Evolutionary conservation across 1,284 basidiomycete species (phyloP).

Genomic region (Sporisorium exsertum): DNA sequence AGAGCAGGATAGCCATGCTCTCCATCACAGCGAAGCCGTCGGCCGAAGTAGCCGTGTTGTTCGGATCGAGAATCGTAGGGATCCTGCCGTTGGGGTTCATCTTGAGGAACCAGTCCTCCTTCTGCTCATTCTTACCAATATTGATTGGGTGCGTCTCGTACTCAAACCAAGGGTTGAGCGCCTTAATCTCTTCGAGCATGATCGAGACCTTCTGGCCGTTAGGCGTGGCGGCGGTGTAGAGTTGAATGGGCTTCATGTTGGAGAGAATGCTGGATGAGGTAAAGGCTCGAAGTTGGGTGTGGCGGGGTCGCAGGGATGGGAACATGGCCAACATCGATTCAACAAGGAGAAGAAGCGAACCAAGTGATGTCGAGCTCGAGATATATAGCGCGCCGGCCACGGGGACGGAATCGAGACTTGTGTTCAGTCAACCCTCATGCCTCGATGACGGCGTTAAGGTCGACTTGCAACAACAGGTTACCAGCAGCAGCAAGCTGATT

Average conservation of each 20-base stretch:
- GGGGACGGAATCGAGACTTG: background rate
- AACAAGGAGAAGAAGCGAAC: conserved; percentile 81
- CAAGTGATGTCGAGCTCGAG: conserved; percentile 68
- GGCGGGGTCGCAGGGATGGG: conserved; percentile 6
- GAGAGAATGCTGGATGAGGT: conserved; percentile 8
- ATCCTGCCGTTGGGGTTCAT: conserved; percentile 67
- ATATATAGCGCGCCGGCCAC: background rate
- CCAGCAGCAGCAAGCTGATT: too few species aligned
- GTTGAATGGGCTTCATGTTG: conserved; percentile 51
- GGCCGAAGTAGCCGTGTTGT: conserved; percentile 33
- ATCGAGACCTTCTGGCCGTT: conserved; percentile 96
- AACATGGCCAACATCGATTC: conserved; percentile 77
- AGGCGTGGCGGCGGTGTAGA: conserved; percentile 69
- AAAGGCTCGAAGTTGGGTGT: background rate
- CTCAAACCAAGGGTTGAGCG: conserved; percentile 51
- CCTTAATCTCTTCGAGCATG: conserved; percentile 81
- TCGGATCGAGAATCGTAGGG: conserved; percentile 55
- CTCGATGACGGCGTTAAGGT: background rate
- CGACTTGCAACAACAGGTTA: too few species aligned
- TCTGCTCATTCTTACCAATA: conserved; percentile 78
- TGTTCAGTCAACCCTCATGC: background rate
- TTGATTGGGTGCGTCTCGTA: conserved; percentile 76
- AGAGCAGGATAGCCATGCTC: conserved; percentile 55
- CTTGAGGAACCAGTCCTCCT: conserved; percentile 59
- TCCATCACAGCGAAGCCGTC: conserved; percentile 55